Evolutionary conservation across 306 rosid species (phyloP).

Genomic region (Lablab purpureus): DNA sequence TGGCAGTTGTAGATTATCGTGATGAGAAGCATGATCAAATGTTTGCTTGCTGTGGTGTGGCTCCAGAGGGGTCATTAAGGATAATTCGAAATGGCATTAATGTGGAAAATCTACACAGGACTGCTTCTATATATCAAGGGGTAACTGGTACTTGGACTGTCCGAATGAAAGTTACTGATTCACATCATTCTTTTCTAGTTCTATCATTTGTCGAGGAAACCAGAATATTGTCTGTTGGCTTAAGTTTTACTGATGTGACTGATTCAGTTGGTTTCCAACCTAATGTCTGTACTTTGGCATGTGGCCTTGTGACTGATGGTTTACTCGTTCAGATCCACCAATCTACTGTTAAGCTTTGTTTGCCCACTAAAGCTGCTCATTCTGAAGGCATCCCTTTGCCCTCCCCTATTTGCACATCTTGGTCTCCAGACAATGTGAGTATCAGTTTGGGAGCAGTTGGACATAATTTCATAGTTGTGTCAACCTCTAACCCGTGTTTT

Average conservation of each 20-base stretch:
- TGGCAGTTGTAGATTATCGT: conserved; percentile 80
- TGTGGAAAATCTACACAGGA: conserved; percentile 78
- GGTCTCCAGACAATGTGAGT: conserved; percentile 73
- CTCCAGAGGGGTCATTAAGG: conserved; percentile 92
- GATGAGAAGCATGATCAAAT: conserved; percentile 93
- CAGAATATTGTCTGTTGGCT: conserved; percentile 90
- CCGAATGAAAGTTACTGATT: conserved; percentile 76
- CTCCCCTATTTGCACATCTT: conserved; percentile 82
- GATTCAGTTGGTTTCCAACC: conserved; percentile 96
- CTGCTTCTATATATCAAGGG: conserved; percentile 92
- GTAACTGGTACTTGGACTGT: conserved; percentile 87
- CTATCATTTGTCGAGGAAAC: conserved; percentile 96
- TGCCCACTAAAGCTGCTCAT: conserved; percentile 89
- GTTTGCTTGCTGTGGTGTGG: conserved; percentile 95
- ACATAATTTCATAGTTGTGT: conserved; percentile 79
- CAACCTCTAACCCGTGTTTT: conserved; percentile 91
- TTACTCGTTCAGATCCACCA: conserved; percentile 85
- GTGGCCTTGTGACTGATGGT: conserved; percentile 83
- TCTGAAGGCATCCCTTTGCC: conserved; percentile 71
- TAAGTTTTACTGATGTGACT: conserved; percentile 93
- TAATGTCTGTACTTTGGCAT: conserved; percentile 86
- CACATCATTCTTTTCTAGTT: conserved; percentile 85
- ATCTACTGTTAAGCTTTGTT: conserved; percentile 81
- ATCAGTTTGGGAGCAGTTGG: conserved; percentile 98
- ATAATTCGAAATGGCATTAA: conserved; percentile 84